Evolutionary conservation across 306 rosid genomes (phyloP), one percentile per base, ranked within the genome.

Genomic region (Canavalia gladiata): DNA sequence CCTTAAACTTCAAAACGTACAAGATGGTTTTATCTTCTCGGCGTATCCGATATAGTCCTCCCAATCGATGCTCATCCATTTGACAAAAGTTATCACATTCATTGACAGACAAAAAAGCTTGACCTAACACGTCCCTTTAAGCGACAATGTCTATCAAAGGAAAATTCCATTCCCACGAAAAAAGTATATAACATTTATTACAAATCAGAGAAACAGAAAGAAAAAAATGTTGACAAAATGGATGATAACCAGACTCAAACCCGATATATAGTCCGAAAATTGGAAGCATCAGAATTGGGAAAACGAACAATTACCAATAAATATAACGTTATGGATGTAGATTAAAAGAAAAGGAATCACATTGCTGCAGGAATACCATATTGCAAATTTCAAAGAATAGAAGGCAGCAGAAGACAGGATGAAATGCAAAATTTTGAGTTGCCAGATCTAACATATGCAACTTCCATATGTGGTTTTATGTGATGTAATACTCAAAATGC

Each of bases 101-200:
- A 67, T 43, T 67, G 54, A 25, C 72, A 28, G 8, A 43, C 55
- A 6, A 55, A 41, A 66, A 43, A 42, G 25, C 41, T 37, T 67
- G 9, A 67, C 72, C 50, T n/a, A 66, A 66, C 52, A 42, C 51
- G 52, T 67, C 25, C 8, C 54, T 67, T 18, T 41, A 41, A n/a
- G 25, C 43, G 18, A 9, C 35, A 67, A 42, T 42, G 54, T 67
- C 18, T 18, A 18, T 18, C 25, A 18, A 18, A 18, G 25, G 25
- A 18, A 18, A 18, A 18, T 18, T 18, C 25, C 25, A 18, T 18
- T 18, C 25, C 25, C 25, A 18, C 25, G 0, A 18, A 18, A 18
- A 18, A 18, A 18, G 25, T 18, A 18, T 18, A 18, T 18, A 18
- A 18, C 25, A 18, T 18, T 18, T 18, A 18, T 18, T 18, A 18